Evolutionary conservation across 2,329 filamentous ascomycete genomes (phyloP).

Genomic region (Aspergillus nomiae): DNA sequence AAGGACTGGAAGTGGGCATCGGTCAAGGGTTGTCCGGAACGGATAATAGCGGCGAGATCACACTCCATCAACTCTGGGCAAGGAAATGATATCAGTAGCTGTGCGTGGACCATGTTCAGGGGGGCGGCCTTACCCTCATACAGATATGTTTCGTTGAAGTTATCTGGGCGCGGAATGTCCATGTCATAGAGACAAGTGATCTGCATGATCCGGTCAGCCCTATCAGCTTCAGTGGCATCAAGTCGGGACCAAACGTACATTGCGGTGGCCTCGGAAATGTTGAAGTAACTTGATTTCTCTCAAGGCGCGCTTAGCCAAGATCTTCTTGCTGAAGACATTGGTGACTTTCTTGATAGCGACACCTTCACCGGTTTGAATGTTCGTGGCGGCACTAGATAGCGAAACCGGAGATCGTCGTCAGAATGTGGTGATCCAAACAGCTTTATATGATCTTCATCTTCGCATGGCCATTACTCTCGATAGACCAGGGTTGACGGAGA

Average conservation of each 20-base stretch:
- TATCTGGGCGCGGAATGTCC: constrained; percentile 96
- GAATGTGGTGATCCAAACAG: constrained; percentile 11
- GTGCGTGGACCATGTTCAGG: neutral
- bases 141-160: constrained; percentile 98
- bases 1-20: constrained; percentile 99
- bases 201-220: constrained; percentile 55
- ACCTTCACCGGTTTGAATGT: constrained; percentile 85
- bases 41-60: constrained; percentile 95
- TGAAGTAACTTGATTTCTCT: constrained; percentile 98
- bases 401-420: constrained; percentile 15
- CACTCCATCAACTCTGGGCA: constrained; percentile 95
- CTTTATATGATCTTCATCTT: neutral
- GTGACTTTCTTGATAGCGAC: constrained; percentile 99
- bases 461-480: neutral
- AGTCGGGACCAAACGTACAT: constrained; percentile 57
- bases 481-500: neutral
- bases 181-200: constrained; percentile 99
- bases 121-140: constrained; percentile 76
- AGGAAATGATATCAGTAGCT: constrained; percentile 13
- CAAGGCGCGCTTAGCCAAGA: constrained; percentile 94
- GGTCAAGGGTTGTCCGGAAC: constrained; percentile 93
- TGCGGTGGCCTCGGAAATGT: constrained; percentile 90
- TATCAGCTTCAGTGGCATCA: constrained; percentile 4
- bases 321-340: constrained; percentile 99
- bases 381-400: constrained; percentile 76